These are phyloP conservation scores for Verticillium nubilum DNA, from an alignment of 2,329 filamentous ascomycete genomes.

Conservation along the genomic window DNA sequence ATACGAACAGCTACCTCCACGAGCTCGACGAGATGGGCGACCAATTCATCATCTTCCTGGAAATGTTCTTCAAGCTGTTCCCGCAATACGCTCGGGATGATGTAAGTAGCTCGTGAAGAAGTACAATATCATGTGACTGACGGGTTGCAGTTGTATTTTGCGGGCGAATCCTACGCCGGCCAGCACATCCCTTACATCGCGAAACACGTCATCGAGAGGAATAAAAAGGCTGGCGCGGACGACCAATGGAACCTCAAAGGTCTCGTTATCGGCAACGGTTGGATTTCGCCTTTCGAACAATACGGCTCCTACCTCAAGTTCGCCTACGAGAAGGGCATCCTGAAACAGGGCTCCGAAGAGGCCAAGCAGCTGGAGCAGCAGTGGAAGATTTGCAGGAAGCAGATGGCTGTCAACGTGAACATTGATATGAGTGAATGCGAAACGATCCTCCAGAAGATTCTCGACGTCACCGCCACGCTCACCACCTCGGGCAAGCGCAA, in stretches of 20 bases:
- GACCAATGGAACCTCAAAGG: conserved; percentile 74
- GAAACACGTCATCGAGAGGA: conserved; percentile 82
- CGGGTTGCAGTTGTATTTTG: conserved; percentile 72
- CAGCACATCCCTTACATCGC: conserved; percentile 97
- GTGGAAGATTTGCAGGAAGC: conserved; percentile 63
- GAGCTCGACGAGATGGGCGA: conserved; percentile 85
- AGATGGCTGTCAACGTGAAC: conserved; percentile 43
- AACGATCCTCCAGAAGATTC: conserved; percentile 65
- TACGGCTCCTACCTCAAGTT: conserved; percentile 83
- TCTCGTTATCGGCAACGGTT: conserved; percentile 92
- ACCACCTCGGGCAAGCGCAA: conserved; percentile 41
- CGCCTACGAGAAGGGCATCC: conserved; percentile 69
- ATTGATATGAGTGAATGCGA: conserved; percentile 74
- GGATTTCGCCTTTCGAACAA: conserved; percentile 88
- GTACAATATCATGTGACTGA: background rate
- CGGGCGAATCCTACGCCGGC: conserved; percentile 93
- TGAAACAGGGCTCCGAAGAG: conserved; percentile 60
- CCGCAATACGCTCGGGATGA: conserved; percentile 90
- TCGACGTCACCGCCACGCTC: conserved; percentile 56
- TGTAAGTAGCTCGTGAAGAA: conserved; percentile 48
- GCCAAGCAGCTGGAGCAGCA: conserved; percentile 63
- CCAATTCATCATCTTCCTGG: conserved; percentile 82
- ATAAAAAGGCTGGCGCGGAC: conserved; percentile 52
- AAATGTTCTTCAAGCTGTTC: conserved; percentile 87
- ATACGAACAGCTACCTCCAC: conserved; percentile 79